These are phyloP conservation scores for apple (Malus domestica) DNA, from an alignment of 306 rosid genomes.

Conservation along the genomic window DNA sequence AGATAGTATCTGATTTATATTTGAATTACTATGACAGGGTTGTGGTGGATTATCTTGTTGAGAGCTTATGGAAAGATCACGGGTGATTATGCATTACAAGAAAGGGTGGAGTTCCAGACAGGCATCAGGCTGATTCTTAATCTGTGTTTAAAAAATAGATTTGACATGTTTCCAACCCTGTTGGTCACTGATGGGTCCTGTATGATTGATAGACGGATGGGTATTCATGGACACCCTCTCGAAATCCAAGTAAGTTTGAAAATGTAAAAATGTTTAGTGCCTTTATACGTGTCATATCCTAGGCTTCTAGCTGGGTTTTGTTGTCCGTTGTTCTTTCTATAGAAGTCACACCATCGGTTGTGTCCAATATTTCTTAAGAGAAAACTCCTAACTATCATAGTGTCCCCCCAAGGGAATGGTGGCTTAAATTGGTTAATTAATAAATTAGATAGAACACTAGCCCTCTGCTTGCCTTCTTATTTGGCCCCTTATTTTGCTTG, in stretches of 20 bases:
- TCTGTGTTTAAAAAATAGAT: conserved; percentile 75
- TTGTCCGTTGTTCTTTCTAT: background rate
- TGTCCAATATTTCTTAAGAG: background rate
- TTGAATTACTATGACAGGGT: conserved; percentile 36
- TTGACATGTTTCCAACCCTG: conserved; percentile 92
- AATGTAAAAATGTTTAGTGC: background rate
- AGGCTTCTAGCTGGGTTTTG: background rate
- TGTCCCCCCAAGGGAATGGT: background rate
- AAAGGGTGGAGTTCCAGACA: conserved; percentile 86
- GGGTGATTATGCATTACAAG: conserved; percentile 75
- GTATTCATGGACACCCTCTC: conserved; percentile 91
- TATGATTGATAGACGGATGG: conserved; percentile 98
- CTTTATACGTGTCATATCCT: background rate
- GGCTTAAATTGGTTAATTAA: background rate
- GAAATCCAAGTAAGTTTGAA: conserved; percentile 70
- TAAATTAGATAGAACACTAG: too few species aligned
- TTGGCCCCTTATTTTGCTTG: background rate
- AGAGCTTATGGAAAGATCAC: conserved; percentile 95
- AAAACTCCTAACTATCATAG: background rate
- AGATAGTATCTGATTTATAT: background rate
- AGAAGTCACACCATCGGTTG: background rate
- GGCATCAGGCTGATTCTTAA: conserved; percentile 79
- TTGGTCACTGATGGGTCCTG: conserved; percentile 89
- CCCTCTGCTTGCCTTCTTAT: background rate
- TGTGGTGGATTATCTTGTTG: conserved; percentile 92